Percentiles rank a stretch among this genome's conserved stretches.
These are phyloP conservation scores for Alopecurus myosuroides DNA, from an alignment of 176 grass and related monocot species.

Conservation along the genomic window DNA sequence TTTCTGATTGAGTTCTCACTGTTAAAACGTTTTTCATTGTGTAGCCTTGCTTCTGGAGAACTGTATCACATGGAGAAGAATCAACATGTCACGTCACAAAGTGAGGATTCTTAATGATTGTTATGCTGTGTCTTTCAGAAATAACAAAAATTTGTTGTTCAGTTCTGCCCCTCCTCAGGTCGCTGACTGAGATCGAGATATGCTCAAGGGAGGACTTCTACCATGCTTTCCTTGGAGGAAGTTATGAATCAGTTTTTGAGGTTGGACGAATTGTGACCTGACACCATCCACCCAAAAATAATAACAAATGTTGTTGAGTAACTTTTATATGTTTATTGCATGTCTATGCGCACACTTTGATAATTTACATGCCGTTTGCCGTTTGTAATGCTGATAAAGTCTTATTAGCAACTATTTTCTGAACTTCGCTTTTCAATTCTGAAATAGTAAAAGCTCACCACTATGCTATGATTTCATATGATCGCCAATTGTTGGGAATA, in stretches of 20 bases:
- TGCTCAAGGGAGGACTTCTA: background rate
- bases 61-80: background rate
- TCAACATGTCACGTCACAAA: background rate
- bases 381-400: background rate
- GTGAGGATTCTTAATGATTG: background rate
- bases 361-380: background rate
- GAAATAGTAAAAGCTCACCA: background rate
- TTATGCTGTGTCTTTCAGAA: background rate
- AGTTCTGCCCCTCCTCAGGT: background rate
- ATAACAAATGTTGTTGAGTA: background rate
- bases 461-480: background rate
- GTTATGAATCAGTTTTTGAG: background rate
- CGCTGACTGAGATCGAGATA: constrained; percentile 15
- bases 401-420: background rate
- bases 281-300: background rate
- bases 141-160: background rate
- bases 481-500: background rate
- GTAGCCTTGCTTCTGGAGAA: background rate
- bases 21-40: background rate
- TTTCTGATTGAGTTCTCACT: background rate
- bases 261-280: background rate
- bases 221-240: background rate
- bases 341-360: background rate
- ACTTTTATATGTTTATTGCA: background rate
- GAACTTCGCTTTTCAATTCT: background rate